A percentile compares a stretch with the other conserved stretches of the same genome.
phyloP scores from a whole-genome alignment of 148 eudicot species.

The Fagopyrum esculentum region DNA sequence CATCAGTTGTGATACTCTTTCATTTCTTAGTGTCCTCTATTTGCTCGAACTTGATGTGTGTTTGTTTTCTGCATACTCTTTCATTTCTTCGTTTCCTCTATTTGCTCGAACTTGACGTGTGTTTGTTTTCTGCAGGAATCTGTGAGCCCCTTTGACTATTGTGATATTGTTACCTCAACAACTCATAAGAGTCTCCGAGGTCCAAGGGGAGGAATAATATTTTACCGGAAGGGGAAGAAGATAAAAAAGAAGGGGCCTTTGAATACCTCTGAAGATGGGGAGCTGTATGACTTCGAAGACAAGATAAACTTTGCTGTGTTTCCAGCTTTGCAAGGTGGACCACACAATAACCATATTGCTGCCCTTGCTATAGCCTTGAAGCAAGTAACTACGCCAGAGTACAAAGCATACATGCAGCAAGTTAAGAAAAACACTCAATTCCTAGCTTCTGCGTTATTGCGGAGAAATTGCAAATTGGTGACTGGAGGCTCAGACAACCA shows the following conservation, averaged over 20 bases:
- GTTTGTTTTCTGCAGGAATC: constrained; percentile 46
- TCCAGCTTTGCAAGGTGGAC: constrained; percentile 96
- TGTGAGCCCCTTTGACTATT: constrained; percentile 74
- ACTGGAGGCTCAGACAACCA: constrained; percentile 99
- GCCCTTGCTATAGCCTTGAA: constrained; percentile 95
- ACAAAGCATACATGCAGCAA: constrained; percentile 83
- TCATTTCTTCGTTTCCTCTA: background rate
- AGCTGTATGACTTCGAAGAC: constrained; percentile 83
- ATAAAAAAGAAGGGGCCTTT: constrained; percentile 55
- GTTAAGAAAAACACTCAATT: constrained; percentile 90
- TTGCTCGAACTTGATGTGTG: background rate
- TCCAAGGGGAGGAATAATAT: constrained; percentile 96
- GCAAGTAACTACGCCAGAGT: constrained; percentile 80
- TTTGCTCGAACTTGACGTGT: background rate
- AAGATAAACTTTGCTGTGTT: constrained; percentile 93
- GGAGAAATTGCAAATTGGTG: constrained; percentile 64
- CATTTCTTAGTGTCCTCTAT: background rate
- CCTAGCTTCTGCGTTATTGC: constrained; percentile 55
- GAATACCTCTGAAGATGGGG: constrained; percentile 62
- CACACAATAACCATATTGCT: constrained; percentile 94
- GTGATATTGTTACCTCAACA: constrained; percentile 92
- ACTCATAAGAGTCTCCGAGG: constrained; percentile 97
- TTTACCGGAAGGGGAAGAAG: constrained; percentile 75
- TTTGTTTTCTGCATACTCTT: constrained; percentile 16
- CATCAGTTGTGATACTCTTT: background rate